These are phyloP conservation scores for Pyricularia grisea DNA, from an alignment of 2,329 filamentous ascomycete species.

Conservation along the genomic window DNA sequence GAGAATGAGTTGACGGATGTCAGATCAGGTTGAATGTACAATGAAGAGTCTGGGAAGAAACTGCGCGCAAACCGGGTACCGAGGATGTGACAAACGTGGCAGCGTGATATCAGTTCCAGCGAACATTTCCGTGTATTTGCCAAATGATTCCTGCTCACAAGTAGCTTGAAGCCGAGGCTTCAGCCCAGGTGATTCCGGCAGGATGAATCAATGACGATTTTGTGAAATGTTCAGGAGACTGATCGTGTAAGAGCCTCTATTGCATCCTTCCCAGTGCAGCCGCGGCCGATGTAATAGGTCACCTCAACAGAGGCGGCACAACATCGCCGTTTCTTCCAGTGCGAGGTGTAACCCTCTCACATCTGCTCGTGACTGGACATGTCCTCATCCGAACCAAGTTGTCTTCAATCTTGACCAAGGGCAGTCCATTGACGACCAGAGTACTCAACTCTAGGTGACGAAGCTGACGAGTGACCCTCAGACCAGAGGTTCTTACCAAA, in stretches of 20 bases:
- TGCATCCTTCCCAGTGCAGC: conserved; percentile 31
- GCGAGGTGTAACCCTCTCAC: not conserved
- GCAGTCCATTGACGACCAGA: conserved; percentile 31
- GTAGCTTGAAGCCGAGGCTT: not conserved
- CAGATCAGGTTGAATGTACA: conserved; percentile 12
- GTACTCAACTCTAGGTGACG: conserved; percentile 53
- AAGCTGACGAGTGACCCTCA: conserved; percentile 66
- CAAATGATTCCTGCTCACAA: conserved; percentile 29
- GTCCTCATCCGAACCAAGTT: conserved; percentile 11
- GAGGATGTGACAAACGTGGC: conserved; percentile 32
- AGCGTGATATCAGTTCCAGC: conserved; percentile 20
- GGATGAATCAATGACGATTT: conserved; percentile 20
- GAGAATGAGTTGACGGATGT: conserved; percentile 20
- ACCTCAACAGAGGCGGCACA: not conserved
- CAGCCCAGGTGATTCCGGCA: conserved; percentile 31
- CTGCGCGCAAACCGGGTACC: conserved; percentile 24
- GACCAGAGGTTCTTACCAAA: conserved; percentile 62
- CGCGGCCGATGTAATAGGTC: conserved; percentile 7
- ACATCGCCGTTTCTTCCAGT: conserved; percentile 8
- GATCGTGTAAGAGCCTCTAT: conserved; percentile 38
- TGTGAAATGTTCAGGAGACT: conserved; percentile 26
- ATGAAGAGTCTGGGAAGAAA: conserved; percentile 11
- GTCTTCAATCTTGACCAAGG: conserved; percentile 15
- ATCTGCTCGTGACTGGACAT: not conserved
- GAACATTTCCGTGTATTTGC: conserved; percentile 35